These are phyloP conservation scores for Penicillium corylophilum DNA, from an alignment of 2,329 filamentous ascomycete species.

Conservation along the genomic window DNA sequence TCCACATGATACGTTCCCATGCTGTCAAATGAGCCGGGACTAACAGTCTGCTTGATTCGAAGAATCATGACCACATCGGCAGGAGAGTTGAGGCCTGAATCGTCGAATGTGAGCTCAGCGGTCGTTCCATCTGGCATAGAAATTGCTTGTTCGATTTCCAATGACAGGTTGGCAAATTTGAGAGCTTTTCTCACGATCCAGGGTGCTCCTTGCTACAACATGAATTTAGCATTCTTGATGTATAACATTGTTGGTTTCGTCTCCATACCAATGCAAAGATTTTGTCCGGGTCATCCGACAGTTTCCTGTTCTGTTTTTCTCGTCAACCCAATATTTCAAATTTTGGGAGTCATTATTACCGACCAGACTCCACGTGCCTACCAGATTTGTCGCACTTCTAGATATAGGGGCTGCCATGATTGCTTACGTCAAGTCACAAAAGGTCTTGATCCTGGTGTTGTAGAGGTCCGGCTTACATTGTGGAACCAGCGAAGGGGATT, in stretches of 20 bases:
- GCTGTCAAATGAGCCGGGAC: slow-evolving; percentile 18
- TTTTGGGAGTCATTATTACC: background rate
- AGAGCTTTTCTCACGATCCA: slow-evolving; percentile 16
- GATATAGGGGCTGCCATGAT: slow-evolving; percentile 7
- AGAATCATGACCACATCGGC: slow-evolving; percentile 3
- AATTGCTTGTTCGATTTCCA: slow-evolving; percentile 14
- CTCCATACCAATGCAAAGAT: slow-evolving; percentile 16
- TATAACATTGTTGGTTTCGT: background rate
- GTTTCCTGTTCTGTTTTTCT: slow-evolving; percentile 13
- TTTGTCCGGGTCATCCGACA: slow-evolving; percentile 19
- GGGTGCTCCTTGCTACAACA: slow-evolving; percentile 18
- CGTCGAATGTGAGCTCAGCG: background rate
- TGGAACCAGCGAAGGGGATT: background rate
- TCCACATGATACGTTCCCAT: slow-evolving; percentile 14
- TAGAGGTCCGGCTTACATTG: background rate
- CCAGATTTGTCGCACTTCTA: slow-evolving; percentile 7
- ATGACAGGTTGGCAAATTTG: slow-evolving; percentile 11
- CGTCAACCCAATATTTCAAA: background rate
- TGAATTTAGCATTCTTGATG: background rate
- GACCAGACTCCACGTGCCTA: slow-evolving; percentile 18
- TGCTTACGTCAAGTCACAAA: background rate
- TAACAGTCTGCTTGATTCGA: slow-evolving; percentile 14
- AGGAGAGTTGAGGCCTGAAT: background rate
- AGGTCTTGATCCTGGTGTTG: background rate
- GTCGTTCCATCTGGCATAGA: background rate